phyloP scores from a whole-genome alignment of 2,329 filamentous ascomycete genomes.

The Paracamarosporium sp. region DNA sequence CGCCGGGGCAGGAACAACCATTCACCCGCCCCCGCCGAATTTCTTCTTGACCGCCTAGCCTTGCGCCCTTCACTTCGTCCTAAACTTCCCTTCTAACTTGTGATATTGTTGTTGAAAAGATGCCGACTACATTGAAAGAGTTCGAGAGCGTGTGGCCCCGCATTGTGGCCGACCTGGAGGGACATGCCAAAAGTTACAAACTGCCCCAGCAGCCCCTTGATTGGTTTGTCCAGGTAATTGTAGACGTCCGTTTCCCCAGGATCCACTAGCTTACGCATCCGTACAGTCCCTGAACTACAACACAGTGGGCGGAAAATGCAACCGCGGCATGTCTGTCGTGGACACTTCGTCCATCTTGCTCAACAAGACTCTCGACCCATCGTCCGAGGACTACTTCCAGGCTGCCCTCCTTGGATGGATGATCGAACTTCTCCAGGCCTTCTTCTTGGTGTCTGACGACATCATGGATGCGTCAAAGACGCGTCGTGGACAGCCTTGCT shows the following conservation, averaged over 20 bases:
- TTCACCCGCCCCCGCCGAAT: slow-evolving; percentile 14
- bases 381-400: slow-evolving; percentile 79
- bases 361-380: slow-evolving; percentile 71
- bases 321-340: slow-evolving; percentile 96
- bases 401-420: slow-evolving; percentile 92
- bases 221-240: slow-evolving; percentile 81
- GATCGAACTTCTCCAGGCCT: slow-evolving; percentile 97
- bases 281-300: slow-evolving; percentile 81
- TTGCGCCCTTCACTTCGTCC: slow-evolving; percentile 16
- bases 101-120: background rate
- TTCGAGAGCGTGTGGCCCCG: slow-evolving; percentile 92
- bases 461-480: slow-evolving; percentile 98
- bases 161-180: slow-evolving; percentile 81
- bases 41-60: slow-evolving; percentile 22
- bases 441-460: slow-evolving; percentile 98
- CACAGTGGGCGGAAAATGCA: slow-evolving; percentile 93
- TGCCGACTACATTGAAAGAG: slow-evolving; percentile 76
- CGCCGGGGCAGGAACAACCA: slow-evolving; percentile 21
- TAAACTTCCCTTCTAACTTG: background rate
- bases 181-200: slow-evolving; percentile 81
- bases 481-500: slow-evolving; percentile 91
- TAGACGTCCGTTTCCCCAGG: background rate
- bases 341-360: slow-evolving; percentile 87
- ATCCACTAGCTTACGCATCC: slow-evolving; percentile 21
- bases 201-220: slow-evolving; percentile 79